Base-by-base conservation (phyloP, 2,329 filamentous ascomycete species). In the Colletotrichum orchidophilum region DNA sequence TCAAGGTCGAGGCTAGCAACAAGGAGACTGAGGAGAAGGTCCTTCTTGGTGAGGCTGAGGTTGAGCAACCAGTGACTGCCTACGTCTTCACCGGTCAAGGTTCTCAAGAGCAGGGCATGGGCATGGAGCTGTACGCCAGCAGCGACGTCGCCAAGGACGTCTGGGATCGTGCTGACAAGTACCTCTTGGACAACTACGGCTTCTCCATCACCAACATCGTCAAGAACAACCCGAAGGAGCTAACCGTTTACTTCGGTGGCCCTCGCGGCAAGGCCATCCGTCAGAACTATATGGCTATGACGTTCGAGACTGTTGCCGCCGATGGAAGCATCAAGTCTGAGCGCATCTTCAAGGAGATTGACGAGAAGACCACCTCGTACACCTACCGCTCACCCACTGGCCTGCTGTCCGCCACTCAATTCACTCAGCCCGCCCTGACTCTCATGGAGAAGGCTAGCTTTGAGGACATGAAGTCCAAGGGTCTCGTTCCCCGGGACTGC, bases 381-480 rank as follows among this genome's bases (percentile, higher is more conserved):
- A 99, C 96, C 1, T 99, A 98, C 87, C 91, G 93, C 71, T 99
- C 96, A 13, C 96, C 96, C 1, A 97, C 94, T 3, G 96, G 96
- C 78, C 89, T 99, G 64, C 89, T 99, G 49, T 99, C 96, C 46
- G 96, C 97, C 4, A 99, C 96, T 5, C 96, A 99, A 81, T 99
- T 99, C 87, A 99, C 96, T 0, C 96, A 99, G 84, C 96, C 96
- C 39, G 96, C 96, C 61, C 87, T 99, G 77, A 99, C 96, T 0
- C 89, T 99, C 60, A 99, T 99, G 97, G 96, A 99, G 87, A 99
- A 99, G 90, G 96, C 96, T 71, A 97, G 94, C 78, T 99, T 99
- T 77, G 96, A 98, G 84, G 97, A 99, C 82, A 98, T 99, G 96
- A 94, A 94, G 79, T 90, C 95, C 77, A 98, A 97, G 88, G 96